phyloP scores from a whole-genome alignment of 106 monocot species.

The Dioscorea dumetorum region DNA sequence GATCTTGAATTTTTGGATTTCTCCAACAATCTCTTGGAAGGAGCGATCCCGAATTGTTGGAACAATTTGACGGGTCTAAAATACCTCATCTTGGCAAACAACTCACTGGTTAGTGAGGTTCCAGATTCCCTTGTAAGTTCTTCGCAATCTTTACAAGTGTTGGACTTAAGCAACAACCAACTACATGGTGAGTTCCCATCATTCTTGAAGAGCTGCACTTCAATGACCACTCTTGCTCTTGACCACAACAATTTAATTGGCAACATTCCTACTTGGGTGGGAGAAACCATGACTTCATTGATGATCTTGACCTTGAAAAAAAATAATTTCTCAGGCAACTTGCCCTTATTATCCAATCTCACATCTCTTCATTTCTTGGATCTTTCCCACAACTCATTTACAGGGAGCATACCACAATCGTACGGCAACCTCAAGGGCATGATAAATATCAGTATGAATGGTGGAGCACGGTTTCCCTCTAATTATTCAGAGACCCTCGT shows the following conservation, averaged over 20 bases:
- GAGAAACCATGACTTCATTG: neutral
- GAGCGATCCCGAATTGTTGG: constrained; percentile 11
- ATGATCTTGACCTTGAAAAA: neutral
- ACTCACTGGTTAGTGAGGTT: neutral
- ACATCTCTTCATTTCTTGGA: neutral
- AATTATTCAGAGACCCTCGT: neutral
- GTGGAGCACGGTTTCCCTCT: neutral
- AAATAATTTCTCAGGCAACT: neutral
- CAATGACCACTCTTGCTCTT: neutral
- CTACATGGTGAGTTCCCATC: constrained; percentile 17
- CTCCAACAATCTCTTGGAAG: neutral
- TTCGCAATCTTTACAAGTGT: neutral
- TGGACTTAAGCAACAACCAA: constrained; percentile 15
- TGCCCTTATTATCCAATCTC: neutral
- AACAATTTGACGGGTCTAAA: neutral
- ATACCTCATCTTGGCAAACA: neutral
- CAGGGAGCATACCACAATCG: neutral
- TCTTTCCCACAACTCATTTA: neutral
- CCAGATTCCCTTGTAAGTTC: neutral
- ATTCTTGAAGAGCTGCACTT: constrained; percentile 7
- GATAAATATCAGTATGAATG: neutral
- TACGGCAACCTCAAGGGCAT: neutral
- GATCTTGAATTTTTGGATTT: neutral
- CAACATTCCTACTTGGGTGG: neutral
- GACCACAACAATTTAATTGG: neutral